Evolutionary conservation across 2,329 filamentous ascomycete genomes (phyloP).

Genomic region (Calonectria pauciramosa): DNA sequence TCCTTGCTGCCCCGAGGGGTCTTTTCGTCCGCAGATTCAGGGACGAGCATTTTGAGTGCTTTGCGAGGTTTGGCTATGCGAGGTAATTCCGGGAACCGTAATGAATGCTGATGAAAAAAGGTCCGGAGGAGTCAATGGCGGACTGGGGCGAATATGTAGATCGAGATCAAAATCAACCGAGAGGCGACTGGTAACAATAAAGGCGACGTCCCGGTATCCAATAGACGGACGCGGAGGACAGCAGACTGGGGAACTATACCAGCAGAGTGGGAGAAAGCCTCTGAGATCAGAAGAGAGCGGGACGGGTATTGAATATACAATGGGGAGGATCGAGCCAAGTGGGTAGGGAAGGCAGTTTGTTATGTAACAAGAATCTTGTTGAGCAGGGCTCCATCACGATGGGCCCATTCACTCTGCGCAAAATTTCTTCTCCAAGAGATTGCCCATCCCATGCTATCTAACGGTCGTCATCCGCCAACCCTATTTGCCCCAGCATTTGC

Average conservation of each 20-base stretch:
- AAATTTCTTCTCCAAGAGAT: conserved; percentile 39
- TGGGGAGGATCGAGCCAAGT: conserved; percentile 35
- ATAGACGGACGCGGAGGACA: background rate
- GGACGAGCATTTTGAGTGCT: conserved; percentile 33
- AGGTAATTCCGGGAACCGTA: background rate
- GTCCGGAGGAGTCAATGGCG: background rate
- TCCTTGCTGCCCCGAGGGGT: conserved; percentile 46
- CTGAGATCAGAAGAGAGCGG: background rate
- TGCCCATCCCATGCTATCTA: conserved; percentile 15
- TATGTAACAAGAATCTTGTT: conserved; percentile 43
- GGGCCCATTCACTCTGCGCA: conserved; percentile 42
- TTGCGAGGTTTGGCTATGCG: background rate
- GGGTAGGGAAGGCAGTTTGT: conserved; percentile 39
- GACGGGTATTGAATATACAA: conserved; percentile 5
- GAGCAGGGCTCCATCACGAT: conserved; percentile 36
- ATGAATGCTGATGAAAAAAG: background rate
- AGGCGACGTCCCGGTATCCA: background rate
- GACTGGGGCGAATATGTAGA: background rate
- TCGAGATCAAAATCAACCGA: background rate
- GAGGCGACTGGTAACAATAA: background rate
- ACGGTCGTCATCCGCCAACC: background rate
- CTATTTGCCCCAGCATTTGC: conserved; percentile 14
- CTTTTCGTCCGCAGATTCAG: conserved; percentile 48
- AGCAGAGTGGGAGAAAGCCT: conserved; percentile 1
- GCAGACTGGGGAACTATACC: background rate